phyloP scores from a whole-genome alignment of 352 stramenopile genomes.

The Pythium guiyangense region DNA sequence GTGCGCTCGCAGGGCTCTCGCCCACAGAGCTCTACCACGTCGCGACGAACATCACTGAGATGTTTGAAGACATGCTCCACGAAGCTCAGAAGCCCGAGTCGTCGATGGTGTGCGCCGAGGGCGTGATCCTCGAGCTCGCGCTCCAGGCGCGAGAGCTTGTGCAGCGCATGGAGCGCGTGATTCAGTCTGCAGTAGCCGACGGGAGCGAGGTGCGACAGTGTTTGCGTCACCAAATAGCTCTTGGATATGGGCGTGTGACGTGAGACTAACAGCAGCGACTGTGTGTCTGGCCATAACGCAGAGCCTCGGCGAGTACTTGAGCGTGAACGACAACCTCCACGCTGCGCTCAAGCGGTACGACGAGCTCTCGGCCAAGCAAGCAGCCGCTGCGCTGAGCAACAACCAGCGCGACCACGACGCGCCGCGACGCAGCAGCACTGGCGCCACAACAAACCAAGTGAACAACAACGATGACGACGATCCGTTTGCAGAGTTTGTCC shows the following conservation, averaged over 20 bases:
- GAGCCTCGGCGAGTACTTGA: slow-evolving; percentile 61
- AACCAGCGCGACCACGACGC: slow-evolving; percentile 17
- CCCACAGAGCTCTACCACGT: slow-evolving; percentile 58
- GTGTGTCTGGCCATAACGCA: slow-evolving; percentile 10
- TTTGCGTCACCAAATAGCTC: no score
- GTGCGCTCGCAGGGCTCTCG: slow-evolving; percentile 44
- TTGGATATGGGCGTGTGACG: no score
- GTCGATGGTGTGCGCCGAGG: slow-evolving; percentile 29
- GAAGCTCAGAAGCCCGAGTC: slow-evolving; percentile 48
- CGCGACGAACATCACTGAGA: slow-evolving; percentile 62
- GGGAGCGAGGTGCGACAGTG: slow-evolving; percentile 34
- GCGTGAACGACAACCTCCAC: slow-evolving; percentile 66
- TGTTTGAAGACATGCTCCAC: slow-evolving; percentile 83
- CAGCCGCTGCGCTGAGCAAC: slow-evolving; percentile 3
- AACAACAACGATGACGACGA: slow-evolving; percentile 37
- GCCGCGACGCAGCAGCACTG: slow-evolving; percentile 4
- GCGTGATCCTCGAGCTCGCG: slow-evolving; percentile 70
- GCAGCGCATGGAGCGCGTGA: slow-evolving; percentile 54
- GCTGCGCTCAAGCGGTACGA: slow-evolving; percentile 56
- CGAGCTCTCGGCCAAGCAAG: slow-evolving; percentile 19
- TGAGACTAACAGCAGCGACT: neutral
- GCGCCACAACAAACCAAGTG: slow-evolving; percentile 23
- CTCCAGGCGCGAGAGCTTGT: slow-evolving; percentile 55
- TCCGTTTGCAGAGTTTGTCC: slow-evolving; percentile 61
- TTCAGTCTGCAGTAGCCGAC: slow-evolving; percentile 49